Base-by-base conservation (phyloP, 2,329 filamentous ascomycete genomes). In the Fusarium sp. region DNA sequence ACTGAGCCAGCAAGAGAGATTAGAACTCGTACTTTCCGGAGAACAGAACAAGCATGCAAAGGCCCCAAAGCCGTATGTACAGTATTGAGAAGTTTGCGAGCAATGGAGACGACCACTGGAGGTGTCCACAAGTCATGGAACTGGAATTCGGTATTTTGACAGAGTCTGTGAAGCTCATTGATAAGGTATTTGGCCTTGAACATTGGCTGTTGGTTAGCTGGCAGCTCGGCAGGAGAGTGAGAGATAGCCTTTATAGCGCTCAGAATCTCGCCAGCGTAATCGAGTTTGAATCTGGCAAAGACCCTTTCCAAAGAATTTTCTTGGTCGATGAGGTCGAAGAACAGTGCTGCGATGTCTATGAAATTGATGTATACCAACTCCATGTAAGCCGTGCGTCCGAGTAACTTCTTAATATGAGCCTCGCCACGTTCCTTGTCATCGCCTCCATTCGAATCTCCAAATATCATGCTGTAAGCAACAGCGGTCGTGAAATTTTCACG, bases 11-110 rank as follows among this genome's bases (percentile, higher is more conserved):
- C 91, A 46, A 98, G 82, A 62, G 89, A 91, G 26, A 98, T 86
- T 18, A 98, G 81, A 11, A 98, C 87, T 34, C 94, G 88, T 48
- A 98, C 86, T 76, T 97, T 97, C 41, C 94, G 90, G 53, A 99
- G 86, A 6, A 97, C 89, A 3, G 93, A 91, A 77, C 93, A 96
- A 39, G 93, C 91, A 78, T 98, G 92, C 7, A 98, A 83, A 21
- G 96, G 92, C 0, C 96, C 97, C 8, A 98, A 82, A 1, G 94
- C 92, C 21, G 91, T 88, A 74, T 97, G 90, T 19, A 98, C 91
- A 2, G 90, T 91, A 76, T 93, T 91, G 57, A 99, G 83, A 4
- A 99, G 85, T 67, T 87, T 90, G 53, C 97, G 89, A 55, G 92
- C 89, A 26, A 97, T 86, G 62, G 90, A 91, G 1, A 90, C 88